Evolutionary conservation across 202 grass and related monocot species (phyloP).

Genomic region (Zizania palustris): DNA sequence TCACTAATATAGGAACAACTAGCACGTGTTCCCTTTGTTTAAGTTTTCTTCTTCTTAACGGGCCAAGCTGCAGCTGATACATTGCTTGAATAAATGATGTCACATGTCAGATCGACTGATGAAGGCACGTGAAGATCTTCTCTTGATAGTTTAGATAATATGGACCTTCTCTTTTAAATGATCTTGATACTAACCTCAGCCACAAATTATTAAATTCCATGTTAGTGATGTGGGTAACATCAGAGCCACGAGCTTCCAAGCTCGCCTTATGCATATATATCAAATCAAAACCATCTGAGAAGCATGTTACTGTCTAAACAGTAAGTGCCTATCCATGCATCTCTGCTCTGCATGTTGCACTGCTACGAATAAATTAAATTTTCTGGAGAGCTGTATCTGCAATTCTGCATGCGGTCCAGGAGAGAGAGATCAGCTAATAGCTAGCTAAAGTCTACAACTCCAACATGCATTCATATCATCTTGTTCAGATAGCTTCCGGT

Average conservation of each 20-base stretch:
- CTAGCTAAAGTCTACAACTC: neutral
- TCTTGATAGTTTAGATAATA: neutral
- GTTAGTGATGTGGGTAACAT: slow-evolving; percentile 25
- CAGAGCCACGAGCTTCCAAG: slow-evolving; percentile 21
- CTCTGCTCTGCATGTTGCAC: neutral
- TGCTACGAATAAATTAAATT: neutral
- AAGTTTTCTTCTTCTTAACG: neutral
- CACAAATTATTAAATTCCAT: slow-evolving; percentile 33
- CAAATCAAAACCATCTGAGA: slow-evolving; percentile 13
- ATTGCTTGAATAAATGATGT: neutral
- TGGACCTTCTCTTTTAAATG: no score
- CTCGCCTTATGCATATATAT: neutral
- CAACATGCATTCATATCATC: neutral
- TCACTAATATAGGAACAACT: no score
- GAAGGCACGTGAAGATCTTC: slow-evolving; percentile 26
- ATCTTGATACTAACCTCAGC: neutral
- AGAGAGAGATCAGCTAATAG: neutral
- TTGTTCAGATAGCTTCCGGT: no score
- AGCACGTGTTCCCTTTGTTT: neutral
- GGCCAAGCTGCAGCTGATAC: neutral
- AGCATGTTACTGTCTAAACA: neutral
- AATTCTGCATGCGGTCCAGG: slow-evolving; percentile 2
- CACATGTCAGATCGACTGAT: neutral
- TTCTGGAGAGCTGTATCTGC: neutral
- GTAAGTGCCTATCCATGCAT: no score